Evolutionary conservation across 2,329 filamentous ascomycete genomes (phyloP).

Genomic region (Xylariaceae sp.): DNA sequence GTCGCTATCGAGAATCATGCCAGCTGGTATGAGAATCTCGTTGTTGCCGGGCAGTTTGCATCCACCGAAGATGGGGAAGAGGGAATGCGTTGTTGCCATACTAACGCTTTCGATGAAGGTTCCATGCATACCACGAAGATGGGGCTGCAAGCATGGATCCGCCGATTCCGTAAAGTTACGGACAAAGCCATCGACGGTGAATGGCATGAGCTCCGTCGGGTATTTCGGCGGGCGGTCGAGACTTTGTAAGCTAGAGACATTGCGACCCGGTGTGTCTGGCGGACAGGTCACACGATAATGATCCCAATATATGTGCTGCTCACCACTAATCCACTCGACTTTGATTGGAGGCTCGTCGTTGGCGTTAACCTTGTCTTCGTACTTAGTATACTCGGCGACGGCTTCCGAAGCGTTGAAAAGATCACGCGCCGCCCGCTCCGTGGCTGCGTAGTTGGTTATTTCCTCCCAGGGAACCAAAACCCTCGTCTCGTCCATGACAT

Average conservation of each 20-base stretch:
- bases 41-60: constrained; percentile 61
- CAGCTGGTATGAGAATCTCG: constrained; percentile 61
- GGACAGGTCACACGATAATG: constrained; percentile 54
- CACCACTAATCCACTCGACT: constrained; percentile 23
- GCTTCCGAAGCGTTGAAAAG: constrained; percentile 42
- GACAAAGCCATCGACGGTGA: constrained; percentile 47
- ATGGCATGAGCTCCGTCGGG: constrained; percentile 30
- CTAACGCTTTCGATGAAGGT: constrained; percentile 53
- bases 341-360: constrained; percentile 10
- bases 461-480: constrained; percentile 57
- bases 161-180: constrained; percentile 55
- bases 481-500: constrained; percentile 59
- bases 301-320: constrained; percentile 54
- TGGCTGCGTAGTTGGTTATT: constrained; percentile 47
- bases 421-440: constrained; percentile 43
- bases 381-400: constrained; percentile 42
- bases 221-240: constrained; percentile 22
- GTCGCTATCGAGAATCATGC: constrained; percentile 58
- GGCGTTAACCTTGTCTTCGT: constrained; percentile 30
- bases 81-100: constrained; percentile 48
- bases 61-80: constrained; percentile 59
- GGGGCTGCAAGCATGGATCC: constrained; percentile 57
- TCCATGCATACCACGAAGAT: constrained; percentile 49
- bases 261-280: constrained; percentile 47
- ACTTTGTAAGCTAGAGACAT: constrained; percentile 28